phyloP scores from a whole-genome alignment of 2,329 filamentous ascomycete species.

The Alternaria sp. region DNA sequence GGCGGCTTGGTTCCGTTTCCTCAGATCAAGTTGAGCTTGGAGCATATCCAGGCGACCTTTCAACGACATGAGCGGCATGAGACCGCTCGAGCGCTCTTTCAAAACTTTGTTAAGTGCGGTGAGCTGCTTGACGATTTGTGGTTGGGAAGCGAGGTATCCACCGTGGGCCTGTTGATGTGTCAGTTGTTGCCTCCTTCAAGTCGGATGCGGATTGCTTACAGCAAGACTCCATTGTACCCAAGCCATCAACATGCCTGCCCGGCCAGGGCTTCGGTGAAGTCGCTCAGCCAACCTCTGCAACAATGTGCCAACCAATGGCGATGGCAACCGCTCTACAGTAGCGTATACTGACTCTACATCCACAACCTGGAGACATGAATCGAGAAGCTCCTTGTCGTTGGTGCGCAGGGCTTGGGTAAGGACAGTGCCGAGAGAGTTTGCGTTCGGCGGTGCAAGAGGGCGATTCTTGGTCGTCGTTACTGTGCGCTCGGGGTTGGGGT shows the following conservation, averaged over 20 bases:
- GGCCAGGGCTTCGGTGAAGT: slow-evolving; percentile 84
- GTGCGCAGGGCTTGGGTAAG: slow-evolving; percentile 91
- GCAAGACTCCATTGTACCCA: slow-evolving; percentile 82
- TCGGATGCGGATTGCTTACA: not conserved
- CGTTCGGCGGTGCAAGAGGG: slow-evolving; percentile 68
- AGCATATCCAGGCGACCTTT: slow-evolving; percentile 97
- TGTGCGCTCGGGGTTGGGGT: slow-evolving; percentile 54
- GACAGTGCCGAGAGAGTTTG: slow-evolving; percentile 88
- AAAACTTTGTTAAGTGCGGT: slow-evolving; percentile 84
- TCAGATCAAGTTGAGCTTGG: slow-evolving; percentile 84
- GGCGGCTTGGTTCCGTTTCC: slow-evolving; percentile 70
- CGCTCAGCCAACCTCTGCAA: slow-evolving; percentile 86
- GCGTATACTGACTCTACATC: slow-evolving; percentile 80
- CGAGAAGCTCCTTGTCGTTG: slow-evolving; percentile 87
- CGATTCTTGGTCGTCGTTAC: slow-evolving; percentile 54
- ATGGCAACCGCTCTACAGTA: slow-evolving; percentile 91
- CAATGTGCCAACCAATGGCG: slow-evolving; percentile 78
- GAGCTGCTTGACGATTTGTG: slow-evolving; percentile 81
- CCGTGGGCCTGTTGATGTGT: slow-evolving; percentile 70
- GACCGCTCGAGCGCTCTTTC: slow-evolving; percentile 81
- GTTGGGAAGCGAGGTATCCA: slow-evolving; percentile 85
- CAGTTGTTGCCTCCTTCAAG: not conserved
- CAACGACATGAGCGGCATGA: slow-evolving; percentile 82
- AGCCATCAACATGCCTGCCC: slow-evolving; percentile 87
- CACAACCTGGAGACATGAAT: slow-evolving; percentile 86